Conservation (phyloP, 371 early-diverging fungal species). For the Agmasoma carcini region DNA sequence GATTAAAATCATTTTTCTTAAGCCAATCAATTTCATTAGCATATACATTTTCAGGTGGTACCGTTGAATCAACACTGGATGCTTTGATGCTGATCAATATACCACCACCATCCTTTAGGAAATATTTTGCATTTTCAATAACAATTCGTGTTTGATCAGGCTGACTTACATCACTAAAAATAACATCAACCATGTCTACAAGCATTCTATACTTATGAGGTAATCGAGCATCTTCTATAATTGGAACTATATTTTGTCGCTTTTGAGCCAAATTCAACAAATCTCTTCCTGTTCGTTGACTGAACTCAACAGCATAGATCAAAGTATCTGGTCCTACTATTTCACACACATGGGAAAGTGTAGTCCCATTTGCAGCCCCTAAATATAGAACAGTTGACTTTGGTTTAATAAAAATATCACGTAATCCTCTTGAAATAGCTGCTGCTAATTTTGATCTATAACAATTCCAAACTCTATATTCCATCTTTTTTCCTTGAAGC, state of each 20-base stretch:
- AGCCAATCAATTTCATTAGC: constrained; percentile 97
- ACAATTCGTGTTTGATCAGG: constrained; percentile 99
- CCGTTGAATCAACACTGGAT: constrained; percentile 97
- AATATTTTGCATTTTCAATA: constrained; percentile 90
- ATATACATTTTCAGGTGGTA: constrained; percentile 89
- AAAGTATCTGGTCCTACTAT: constrained; percentile 75
- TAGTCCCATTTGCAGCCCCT: constrained; percentile 92
- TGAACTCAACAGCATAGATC: constrained; percentile 98
- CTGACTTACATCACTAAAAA: constrained; percentile 99
- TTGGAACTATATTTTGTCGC: constrained; percentile 97
- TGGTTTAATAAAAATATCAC: constrained; percentile 82
- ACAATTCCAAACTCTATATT: constrained; percentile 99
- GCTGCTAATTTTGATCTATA: constrained; percentile 98
- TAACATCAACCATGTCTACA: constrained; percentile 94
- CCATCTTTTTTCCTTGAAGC: constrained; percentile 69
- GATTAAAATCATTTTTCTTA: constrained; percentile 89
- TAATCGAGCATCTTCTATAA: constrained; percentile 98
- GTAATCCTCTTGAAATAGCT: constrained; percentile 93
- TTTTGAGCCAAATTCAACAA: constrained; percentile 98
- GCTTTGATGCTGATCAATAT: constrained; percentile 99
- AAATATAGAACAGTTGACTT: constrained; percentile 94
- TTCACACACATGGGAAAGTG: constrained; percentile 98
- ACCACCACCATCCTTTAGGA: constrained; percentile 87
- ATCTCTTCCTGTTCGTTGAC: constrained; percentile 96
- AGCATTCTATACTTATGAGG: constrained; percentile 99